These are phyloP conservation scores for Cucurbita argyrosperma DNA, from an alignment of 306 rosid genomes.

Conservation along the genomic window DNA sequence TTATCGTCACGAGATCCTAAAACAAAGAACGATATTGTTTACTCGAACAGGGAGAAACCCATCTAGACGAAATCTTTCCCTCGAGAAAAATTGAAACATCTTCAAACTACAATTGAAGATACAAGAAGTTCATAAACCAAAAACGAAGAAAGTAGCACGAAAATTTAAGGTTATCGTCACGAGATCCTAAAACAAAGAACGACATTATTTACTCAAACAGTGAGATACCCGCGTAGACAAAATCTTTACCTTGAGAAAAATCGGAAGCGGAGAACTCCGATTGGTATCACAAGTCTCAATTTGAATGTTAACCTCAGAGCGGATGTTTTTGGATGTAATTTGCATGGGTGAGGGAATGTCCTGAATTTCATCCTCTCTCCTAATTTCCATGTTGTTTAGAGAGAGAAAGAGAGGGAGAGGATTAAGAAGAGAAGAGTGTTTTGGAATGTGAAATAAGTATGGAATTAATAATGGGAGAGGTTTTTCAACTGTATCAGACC, in stretches of 20 bases:
- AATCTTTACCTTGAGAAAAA: slow-evolving; percentile 56
- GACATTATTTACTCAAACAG: not conserved
- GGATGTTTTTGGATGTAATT: slow-evolving; percentile 42
- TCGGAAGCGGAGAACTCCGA: slow-evolving; percentile 58
- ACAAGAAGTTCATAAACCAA: too few species aligned
- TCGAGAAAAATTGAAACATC: too few species aligned
- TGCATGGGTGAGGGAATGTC: slow-evolving; percentile 39
- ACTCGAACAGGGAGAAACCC: not conserved
- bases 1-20: too few species aligned
- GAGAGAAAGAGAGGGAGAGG: not conserved
- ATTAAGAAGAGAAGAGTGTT: not conserved
- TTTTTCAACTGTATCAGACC: slow-evolving; percentile 33
- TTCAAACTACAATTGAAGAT: too few species aligned
- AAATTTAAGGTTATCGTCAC: too few species aligned
- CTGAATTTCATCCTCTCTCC: slow-evolving; percentile 49
- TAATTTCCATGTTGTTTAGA: slow-evolving; percentile 40
- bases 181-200: too few species aligned
- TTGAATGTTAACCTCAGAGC: slow-evolving; percentile 52
- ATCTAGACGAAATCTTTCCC: too few species aligned
- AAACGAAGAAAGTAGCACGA: too few species aligned
- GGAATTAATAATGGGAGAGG: not conserved
- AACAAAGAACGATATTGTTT: too few species aligned
- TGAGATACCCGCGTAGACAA: too few species aligned
- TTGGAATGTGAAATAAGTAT: not conserved
- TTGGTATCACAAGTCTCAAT: slow-evolving; percentile 20